A percentile compares a stretch with the other conserved stretches of the same genome.
These are phyloP conservation scores for Crotalaria pallida DNA, from an alignment of 306 rosid species.

Conservation along the genomic window DNA sequence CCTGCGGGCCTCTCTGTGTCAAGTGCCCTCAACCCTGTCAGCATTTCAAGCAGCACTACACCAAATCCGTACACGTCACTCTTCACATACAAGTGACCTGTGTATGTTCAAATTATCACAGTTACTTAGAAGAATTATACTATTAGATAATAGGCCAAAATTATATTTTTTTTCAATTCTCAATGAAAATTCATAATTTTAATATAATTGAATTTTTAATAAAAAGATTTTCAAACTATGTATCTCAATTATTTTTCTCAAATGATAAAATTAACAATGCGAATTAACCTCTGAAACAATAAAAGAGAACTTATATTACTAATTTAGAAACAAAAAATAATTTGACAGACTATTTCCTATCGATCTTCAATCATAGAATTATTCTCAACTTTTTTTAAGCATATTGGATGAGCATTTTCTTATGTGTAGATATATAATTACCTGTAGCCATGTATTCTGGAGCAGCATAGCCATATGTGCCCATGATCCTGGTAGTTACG, in stretches of 20 bases:
- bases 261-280: too few species aligned
- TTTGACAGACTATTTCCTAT: not conserved
- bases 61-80: conserved; percentile 95
- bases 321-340: too few species aligned
- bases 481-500: conserved; percentile 82
- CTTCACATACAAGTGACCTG: conserved; percentile 87
- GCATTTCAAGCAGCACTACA: conserved; percentile 76
- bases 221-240: too few species aligned
- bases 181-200: too few species aligned
- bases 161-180: too few species aligned
- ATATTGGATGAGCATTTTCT: not conserved
- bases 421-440: conserved; percentile 18
- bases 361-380: not conserved
- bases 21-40: conserved; percentile 63
- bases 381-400: not conserved
- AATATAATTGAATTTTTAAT: too few species aligned
- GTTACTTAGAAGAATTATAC: not conserved
- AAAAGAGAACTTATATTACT: too few species aligned
- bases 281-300: too few species aligned
- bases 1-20: conserved; percentile 42
- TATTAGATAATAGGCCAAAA: too few species aligned
- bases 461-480: conserved; percentile 84
- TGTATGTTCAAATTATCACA: conserved; percentile 6
- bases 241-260: too few species aligned
- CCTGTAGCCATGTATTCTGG: conserved; percentile 89